Conservation (phyloP, 345 rosid genomes). For the Eucalyptus pauciflora region DNA sequence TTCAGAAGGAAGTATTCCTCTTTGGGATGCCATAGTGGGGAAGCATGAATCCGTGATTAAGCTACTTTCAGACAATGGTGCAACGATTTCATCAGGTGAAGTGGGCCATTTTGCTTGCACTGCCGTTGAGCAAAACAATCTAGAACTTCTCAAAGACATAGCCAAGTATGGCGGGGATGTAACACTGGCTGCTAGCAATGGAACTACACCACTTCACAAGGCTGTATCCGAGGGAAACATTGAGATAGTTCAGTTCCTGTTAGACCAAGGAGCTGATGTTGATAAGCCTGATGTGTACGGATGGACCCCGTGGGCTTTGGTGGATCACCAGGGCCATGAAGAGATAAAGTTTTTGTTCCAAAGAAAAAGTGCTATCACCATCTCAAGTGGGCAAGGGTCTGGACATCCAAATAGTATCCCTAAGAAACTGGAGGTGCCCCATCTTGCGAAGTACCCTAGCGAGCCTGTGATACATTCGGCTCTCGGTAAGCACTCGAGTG, state of each 20-base stretch:
- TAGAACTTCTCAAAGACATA: conserved; percentile 46
- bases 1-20: conserved; percentile 65
- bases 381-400: background rate
- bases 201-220: conserved; percentile 54
- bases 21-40: conserved; percentile 82
- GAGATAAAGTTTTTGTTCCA: conserved; percentile 36
- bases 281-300: conserved; percentile 52
- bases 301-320: conserved; percentile 66
- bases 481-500: conserved; percentile 44
- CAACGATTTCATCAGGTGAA: conserved; percentile 34
- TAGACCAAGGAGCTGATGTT: conserved; percentile 49
- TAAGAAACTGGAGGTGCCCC: background rate
- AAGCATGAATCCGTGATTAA: conserved; percentile 33
- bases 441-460: conserved; percentile 39
- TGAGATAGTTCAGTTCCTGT: conserved; percentile 53
- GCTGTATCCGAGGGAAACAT: conserved; percentile 60
- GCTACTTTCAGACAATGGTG: conserved; percentile 55
- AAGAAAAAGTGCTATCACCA: background rate
- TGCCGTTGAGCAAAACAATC: conserved; percentile 47
- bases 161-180: conserved; percentile 47
- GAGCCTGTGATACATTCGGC: conserved; percentile 38
- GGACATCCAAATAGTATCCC: background rate
- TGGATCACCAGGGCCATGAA: conserved; percentile 78
- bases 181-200: conserved; percentile 25
- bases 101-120: conserved; percentile 40